Evolutionary conservation across 208 protist genomes (phyloP).

Genomic region (Strigomonas galati): DNA sequence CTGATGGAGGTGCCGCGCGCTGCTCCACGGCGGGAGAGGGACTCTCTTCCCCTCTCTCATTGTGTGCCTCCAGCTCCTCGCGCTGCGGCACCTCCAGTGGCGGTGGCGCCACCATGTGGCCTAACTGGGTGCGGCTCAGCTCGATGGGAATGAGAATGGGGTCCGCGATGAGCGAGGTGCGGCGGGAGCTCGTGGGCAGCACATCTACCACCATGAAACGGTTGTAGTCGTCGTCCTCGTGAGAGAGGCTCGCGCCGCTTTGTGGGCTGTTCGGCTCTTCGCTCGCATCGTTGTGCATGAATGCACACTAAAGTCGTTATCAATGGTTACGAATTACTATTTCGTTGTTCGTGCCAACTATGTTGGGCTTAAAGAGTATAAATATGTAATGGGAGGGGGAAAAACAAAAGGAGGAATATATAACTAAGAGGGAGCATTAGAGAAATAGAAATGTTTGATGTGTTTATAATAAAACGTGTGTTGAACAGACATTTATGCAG

Average conservation of each 20-base stretch:
- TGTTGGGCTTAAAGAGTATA: too few species aligned
- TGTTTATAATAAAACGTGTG: too few species aligned
- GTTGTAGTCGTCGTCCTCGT: slow-evolving; percentile 8
- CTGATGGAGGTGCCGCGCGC: not conserved
- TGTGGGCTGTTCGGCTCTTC: not conserved
- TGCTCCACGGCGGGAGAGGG: too few species aligned
- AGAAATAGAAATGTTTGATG: too few species aligned
- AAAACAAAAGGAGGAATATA: too few species aligned
- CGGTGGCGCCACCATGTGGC: not conserved
- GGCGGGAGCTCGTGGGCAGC: not conserved
- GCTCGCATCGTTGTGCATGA: not conserved
- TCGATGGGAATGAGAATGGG: not conserved
- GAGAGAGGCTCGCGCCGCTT: not conserved
- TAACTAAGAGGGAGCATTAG: too few species aligned
- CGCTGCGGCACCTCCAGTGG: not conserved
- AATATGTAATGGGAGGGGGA: too few species aligned
- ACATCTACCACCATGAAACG: not conserved
- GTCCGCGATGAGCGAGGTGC: not conserved
- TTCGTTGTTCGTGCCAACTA: too few species aligned
- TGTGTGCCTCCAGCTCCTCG: not conserved
- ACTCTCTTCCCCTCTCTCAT: not conserved
- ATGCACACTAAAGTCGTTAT: too few species aligned
- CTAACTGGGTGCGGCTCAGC: not conserved
- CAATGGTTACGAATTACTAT: too few species aligned
- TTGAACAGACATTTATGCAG: too few species aligned